Conservation (phyloP, 2,329 filamentous ascomycete genomes). For the Cladosporium sp. region DNA sequence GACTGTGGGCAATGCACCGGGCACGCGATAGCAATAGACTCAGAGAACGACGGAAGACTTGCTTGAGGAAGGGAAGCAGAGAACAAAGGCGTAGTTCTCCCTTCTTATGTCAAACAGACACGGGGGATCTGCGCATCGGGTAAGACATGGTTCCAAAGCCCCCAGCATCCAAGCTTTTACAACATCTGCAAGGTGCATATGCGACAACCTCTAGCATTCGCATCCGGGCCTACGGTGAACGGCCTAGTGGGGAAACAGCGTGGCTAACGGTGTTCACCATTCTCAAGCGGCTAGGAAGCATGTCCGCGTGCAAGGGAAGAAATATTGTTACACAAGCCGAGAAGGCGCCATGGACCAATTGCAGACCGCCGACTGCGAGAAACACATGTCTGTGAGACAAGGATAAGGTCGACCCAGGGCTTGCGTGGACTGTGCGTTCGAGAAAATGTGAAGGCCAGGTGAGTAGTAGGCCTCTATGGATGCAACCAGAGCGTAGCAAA, state of each 20-base stretch:
- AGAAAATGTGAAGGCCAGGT: slow-evolving; percentile 1
- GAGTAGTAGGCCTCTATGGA: slow-evolving; percentile 7
- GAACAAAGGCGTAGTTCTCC: slow-evolving; percentile 8
- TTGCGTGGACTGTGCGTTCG: slow-evolving; percentile 4
- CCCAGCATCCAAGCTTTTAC: slow-evolving; percentile 7
- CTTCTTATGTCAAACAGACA: slow-evolving; percentile 11
- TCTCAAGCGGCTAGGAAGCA: neutral
- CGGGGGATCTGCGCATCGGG: slow-evolving; percentile 9
- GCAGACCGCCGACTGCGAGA: neutral
- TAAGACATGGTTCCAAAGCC: slow-evolving; percentile 4
- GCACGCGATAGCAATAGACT: slow-evolving; percentile 11
- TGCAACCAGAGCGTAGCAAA: slow-evolving; percentile 7
- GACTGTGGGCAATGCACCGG: slow-evolving; percentile 16
- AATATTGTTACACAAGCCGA: neutral
- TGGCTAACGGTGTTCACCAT: slow-evolving; percentile 6
- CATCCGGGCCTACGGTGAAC: neutral
- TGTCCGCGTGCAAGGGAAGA: slow-evolving; percentile 2
- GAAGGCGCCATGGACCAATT: neutral
- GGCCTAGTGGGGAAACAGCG: neutral
- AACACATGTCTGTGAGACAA: slow-evolving; percentile 8
- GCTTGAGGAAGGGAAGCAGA: neutral
- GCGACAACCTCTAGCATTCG: slow-evolving; percentile 1
- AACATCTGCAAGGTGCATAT: slow-evolving; percentile 13
- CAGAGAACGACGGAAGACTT: slow-evolving; percentile 9
- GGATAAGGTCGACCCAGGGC: neutral